Evolutionary conservation across 2,329 filamentous ascomycete species (phyloP).

Genomic region (Pseudogymnoascus sp.): DNA sequence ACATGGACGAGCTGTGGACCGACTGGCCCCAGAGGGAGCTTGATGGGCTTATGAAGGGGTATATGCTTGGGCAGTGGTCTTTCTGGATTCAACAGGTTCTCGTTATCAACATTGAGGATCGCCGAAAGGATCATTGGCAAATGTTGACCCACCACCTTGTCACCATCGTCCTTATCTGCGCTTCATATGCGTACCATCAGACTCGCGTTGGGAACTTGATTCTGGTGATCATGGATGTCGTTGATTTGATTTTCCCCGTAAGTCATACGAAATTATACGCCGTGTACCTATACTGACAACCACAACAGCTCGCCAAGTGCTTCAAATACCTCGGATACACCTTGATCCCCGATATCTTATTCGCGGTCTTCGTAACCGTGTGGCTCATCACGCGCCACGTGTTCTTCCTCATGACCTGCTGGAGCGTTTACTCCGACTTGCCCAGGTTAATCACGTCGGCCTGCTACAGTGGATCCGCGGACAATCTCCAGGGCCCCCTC

Average conservation of each 20-base stretch:
- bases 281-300: slow-evolving; percentile 12
- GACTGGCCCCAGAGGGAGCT: slow-evolving; percentile 78
- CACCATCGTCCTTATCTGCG: slow-evolving; percentile 72
- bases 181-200: slow-evolving; percentile 80
- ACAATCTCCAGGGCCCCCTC: slow-evolving; percentile 50
- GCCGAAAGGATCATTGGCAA: slow-evolving; percentile 89
- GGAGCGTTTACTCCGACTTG: slow-evolving; percentile 68
- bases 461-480: slow-evolving; percentile 61
- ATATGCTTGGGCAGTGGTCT: slow-evolving; percentile 81
- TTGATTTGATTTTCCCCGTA: slow-evolving; percentile 83
- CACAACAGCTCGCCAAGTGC: slow-evolving; percentile 71
- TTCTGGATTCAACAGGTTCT: slow-evolving; percentile 95
- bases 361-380: slow-evolving; percentile 76
- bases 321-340: slow-evolving; percentile 82
- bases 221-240: slow-evolving; percentile 86
- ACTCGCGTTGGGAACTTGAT: slow-evolving; percentile 85
- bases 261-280: slow-evolving; percentile 30
- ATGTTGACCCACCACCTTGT: slow-evolving; percentile 95
- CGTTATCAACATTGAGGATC: slow-evolving; percentile 90
- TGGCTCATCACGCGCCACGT: slow-evolving; percentile 84
- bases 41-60: slow-evolving; percentile 70
- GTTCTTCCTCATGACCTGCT: slow-evolving; percentile 72
- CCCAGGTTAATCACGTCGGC: slow-evolving; percentile 57
- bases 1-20: slow-evolving; percentile 73
- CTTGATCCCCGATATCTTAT: slow-evolving; percentile 71